These are phyloP conservation scores for Gnaphalium uliginosum DNA, from an alignment of 129 eudicot genomes.

Conservation along the genomic window DNA sequence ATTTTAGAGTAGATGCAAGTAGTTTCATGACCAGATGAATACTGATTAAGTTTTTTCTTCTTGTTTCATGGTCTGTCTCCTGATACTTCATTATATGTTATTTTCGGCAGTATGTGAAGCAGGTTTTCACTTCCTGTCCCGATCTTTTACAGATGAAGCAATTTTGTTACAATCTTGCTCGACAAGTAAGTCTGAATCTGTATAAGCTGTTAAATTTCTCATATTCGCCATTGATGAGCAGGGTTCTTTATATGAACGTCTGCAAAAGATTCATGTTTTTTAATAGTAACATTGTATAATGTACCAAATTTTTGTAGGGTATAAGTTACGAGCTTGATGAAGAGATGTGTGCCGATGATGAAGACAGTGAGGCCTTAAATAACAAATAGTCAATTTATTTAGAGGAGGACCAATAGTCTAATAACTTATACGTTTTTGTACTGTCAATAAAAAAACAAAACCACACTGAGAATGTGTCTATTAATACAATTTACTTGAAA, in stretches of 20 bases:
- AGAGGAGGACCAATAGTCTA: too few relatives aligned
- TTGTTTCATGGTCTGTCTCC: neutral
- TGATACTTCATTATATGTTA: neutral
- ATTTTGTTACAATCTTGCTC: conserved; percentile 86
- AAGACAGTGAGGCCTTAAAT: too few relatives aligned
- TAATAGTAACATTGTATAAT: neutral
- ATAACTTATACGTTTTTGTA: too few relatives aligned
- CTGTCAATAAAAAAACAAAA: too few relatives aligned
- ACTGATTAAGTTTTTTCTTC: neutral
- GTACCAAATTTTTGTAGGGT: conserved; percentile 46
- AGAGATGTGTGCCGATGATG: conserved; percentile 73
- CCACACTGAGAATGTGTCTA: too few relatives aligned
- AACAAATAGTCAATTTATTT: too few relatives aligned
- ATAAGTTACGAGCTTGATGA: conserved; percentile 82
- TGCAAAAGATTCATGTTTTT: neutral
- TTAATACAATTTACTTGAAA: too few relatives aligned
- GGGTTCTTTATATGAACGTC: neutral
- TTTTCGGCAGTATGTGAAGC: conserved; percentile 78
- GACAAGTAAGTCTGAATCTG: conserved; percentile 66
- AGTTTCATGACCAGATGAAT: neutral
- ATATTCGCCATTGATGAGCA: too few relatives aligned
- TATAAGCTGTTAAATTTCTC: neutral
- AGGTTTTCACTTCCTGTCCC: conserved; percentile 64
- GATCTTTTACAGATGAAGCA: conserved; percentile 79
- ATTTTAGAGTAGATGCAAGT: neutral